Evolutionary conservation across 306 rosid species (phyloP), one percentile per base, ranked within the genome.

Genomic region (Lotus japonicus): DNA sequence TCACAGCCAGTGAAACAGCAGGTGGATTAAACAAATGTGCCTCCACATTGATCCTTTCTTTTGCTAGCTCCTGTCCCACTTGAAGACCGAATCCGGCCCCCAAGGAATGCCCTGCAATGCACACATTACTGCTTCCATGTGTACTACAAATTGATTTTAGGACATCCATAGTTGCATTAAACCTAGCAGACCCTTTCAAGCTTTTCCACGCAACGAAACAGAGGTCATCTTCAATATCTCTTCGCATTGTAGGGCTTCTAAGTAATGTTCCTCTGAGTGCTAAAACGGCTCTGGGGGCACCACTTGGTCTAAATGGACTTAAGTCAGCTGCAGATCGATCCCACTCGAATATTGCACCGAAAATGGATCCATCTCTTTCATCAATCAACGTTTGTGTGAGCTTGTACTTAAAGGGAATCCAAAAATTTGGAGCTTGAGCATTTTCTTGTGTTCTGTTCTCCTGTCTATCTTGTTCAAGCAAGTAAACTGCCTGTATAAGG

Each of bases 71-170:
- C 59, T 92, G 87, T 56, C 96, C 92, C 44, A 89, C 90, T 77
- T 92, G 96, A 62, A 92, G 92, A 68, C 88, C 92, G 69, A 81
- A 86, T 28, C 95, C 98, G 42, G 98, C 98, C 10, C 96, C 98
- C 54, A 92, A 58, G 60, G 98, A 92, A 65, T 89, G 98, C 18
- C 98, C 98, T 46, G 92, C 89, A 44, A 92, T 75, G 35, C 89
- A 87, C 0, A 89, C 85, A 78, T 92, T 85, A 35, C 72, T 75
- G 75, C 95, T 86, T 76, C 95, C 89, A 43, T 84, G 75, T 65
- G 46, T 77, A 44, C 82, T 86, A 41, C 80, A 79, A 28, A 85
- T 79, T 23, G 86, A 82, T 60, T 71, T 80, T 58, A 89, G 45
- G 51, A 87, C 88, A 74, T 80, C 85, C 70, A 84, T 45, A 15